These are phyloP conservation scores for Gossypium lobatum DNA, from an alignment of 441 rosid genomes.

Conservation along the genomic window DNA sequence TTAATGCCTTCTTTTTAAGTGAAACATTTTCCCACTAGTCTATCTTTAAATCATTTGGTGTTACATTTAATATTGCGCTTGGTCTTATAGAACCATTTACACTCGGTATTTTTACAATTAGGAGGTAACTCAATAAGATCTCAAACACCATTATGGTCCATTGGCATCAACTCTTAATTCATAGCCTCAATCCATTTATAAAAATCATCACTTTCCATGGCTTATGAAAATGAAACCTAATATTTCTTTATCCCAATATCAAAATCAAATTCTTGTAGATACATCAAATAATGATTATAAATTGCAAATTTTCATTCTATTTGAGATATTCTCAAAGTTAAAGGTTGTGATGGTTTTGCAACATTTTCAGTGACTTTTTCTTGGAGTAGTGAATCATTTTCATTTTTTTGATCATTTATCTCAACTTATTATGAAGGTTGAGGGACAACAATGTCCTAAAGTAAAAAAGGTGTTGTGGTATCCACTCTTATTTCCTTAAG, in stretches of 20 bases:
- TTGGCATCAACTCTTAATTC: not conserved
- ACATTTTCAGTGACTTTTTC: not conserved
- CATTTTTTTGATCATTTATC: not conserved
- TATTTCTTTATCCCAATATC: not conserved
- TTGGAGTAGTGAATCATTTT: not conserved
- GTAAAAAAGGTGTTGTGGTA: too few relatives aligned
- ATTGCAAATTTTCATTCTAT: not conserved
- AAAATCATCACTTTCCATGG: not conserved
- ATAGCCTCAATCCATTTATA: not conserved
- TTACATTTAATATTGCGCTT: too few relatives aligned
- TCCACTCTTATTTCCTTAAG: too few relatives aligned
- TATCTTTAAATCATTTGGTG: too few relatives aligned
- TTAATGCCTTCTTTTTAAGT: too few relatives aligned
- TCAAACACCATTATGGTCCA: not conserved
- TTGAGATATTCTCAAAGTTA: not conserved
- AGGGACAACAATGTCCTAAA: too few relatives aligned
- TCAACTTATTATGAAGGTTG: too few relatives aligned
- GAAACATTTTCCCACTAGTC: too few relatives aligned
- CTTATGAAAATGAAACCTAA: not conserved
- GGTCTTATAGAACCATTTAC: too few relatives aligned
- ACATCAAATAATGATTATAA: not conserved
- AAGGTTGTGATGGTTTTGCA: not conserved
- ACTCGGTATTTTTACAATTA: too few relatives aligned
- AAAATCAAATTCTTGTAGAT: not conserved
- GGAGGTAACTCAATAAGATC: too few relatives aligned